phyloP scores from a whole-genome alignment of 1,284 basidiomycete genomes.

The Coriolopsis trogii region DNA sequence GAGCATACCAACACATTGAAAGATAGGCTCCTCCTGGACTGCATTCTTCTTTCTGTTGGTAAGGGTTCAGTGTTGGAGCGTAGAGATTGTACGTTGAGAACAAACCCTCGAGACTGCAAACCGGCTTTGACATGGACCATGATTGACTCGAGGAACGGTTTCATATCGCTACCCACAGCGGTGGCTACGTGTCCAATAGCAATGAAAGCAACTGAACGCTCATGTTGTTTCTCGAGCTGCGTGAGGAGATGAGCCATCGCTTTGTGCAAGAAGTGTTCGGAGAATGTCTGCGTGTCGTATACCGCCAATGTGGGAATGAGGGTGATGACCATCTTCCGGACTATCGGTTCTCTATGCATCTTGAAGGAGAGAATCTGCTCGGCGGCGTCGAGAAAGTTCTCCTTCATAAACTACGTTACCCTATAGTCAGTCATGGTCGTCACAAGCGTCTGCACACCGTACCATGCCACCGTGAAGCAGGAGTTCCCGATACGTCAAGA shows the following conservation, averaged over 20 bases:
- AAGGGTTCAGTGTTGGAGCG: conserved; percentile 11
- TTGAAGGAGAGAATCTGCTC: conserved; percentile 91
- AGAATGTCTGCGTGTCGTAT: conserved; percentile 92
- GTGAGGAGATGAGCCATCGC: conserved; percentile 90
- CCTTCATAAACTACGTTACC: conserved; percentile 84
- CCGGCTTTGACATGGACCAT: conserved; percentile 91
- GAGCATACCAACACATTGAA: conserved; percentile 97
- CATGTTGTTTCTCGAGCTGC: conserved; percentile 88
- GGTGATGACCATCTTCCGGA: conserved; percentile 92
- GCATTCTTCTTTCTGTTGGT: conserved; percentile 84
- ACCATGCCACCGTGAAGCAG: conserved; percentile 94
- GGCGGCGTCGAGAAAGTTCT: conserved; percentile 87
- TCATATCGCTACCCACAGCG: conserved; percentile 94
- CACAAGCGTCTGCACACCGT: conserved; percentile 18
- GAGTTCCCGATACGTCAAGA: conserved; percentile 92
- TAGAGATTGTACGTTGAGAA: conserved; percentile 4
- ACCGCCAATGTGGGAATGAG: conserved; percentile 93
- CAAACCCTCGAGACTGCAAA: conserved; percentile 82
- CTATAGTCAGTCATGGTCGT: not conserved
- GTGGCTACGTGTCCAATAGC: conserved; percentile 96
- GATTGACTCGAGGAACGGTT: conserved; percentile 92
- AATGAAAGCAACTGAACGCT: conserved; percentile 94
- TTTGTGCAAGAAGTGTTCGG: conserved; percentile 86
- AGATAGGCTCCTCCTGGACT: conserved; percentile 93
- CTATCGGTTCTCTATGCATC: conserved; percentile 84